Evolutionary conservation across 768 basidiomycete species (phyloP).

Genomic region (Lentinula detonsa): DNA sequence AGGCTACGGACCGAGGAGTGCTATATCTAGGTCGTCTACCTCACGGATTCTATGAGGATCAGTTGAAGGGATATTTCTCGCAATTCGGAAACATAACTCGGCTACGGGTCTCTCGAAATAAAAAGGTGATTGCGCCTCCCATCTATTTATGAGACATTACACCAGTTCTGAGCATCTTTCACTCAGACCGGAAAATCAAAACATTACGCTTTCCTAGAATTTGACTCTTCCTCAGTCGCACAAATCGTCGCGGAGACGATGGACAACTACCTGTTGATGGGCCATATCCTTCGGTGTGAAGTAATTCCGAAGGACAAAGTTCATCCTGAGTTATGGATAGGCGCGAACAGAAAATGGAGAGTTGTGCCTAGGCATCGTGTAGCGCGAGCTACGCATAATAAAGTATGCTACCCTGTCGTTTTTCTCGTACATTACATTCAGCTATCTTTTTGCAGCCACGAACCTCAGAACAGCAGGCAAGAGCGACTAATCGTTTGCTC

Average conservation of each 20-base stretch:
- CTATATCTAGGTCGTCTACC: conserved; percentile 88
- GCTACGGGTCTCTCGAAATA: conserved; percentile 86
- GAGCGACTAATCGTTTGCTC: conserved; percentile 61
- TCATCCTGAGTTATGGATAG: conserved; percentile 93
- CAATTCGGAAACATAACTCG: conserved; percentile 93
- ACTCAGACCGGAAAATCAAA: conserved; percentile 88
- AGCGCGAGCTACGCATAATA: conserved; percentile 72
- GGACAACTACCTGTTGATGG: conserved; percentile 96
- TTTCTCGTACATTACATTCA: background rate
- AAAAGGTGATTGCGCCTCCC: conserved; percentile 50
- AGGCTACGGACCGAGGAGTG: conserved; percentile 70
- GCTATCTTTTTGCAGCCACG: conserved; percentile 44
- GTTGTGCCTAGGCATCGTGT: conserved; percentile 68
- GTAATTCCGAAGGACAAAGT: conserved; percentile 85
- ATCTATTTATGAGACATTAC: background rate
- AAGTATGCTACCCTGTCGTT: conserved; percentile 38
- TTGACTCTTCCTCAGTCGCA: conserved; percentile 83
- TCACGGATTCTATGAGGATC: conserved; percentile 96
- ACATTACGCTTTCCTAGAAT: conserved; percentile 96
- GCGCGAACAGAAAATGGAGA: conserved; percentile 92
- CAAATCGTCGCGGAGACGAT: conserved; percentile 97
- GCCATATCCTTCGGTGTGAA: conserved; percentile 90
- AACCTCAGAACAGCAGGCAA: conserved; percentile 61
- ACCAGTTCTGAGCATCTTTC: background rate
- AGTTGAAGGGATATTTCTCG: conserved; percentile 87